Evolutionary conservation across 306 rosid genomes (phyloP).

Genomic region (Prosopis cineraria): DNA sequence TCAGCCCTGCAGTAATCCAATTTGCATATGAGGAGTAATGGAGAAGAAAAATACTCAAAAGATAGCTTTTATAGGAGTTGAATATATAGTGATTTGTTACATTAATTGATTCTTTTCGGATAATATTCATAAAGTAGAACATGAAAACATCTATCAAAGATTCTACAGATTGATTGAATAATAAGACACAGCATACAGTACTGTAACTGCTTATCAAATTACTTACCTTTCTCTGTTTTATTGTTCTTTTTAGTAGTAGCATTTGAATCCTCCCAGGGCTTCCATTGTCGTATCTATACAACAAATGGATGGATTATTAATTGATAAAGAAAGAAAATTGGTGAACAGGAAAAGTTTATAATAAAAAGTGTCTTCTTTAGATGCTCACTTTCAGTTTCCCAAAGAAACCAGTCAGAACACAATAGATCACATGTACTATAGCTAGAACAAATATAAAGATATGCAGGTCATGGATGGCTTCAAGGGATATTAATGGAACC

Average conservation of each 20-base stretch:
- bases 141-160: not conserved
- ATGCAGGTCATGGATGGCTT: constrained; percentile 81
- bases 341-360: too few relatives aligned
- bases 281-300: constrained; percentile 80
- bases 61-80: constrained; percentile 6
- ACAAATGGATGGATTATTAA: not conserved
- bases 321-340: not conserved
- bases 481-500: constrained; percentile 74
- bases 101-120: not conserved
- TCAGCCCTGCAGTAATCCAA: constrained; percentile 50
- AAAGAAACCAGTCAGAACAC: constrained; percentile 49
- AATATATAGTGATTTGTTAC: not conserved
- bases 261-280: constrained; percentile 68
- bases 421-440: constrained; percentile 74
- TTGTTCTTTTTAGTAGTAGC: constrained; percentile 43
- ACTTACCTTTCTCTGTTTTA: constrained; percentile 43
- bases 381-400: not conserved
- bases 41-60: not conserved
- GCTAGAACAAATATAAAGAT: constrained; percentile 87
- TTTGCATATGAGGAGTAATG: constrained; percentile 29
- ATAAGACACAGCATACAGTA: not conserved
- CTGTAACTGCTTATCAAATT: not conserved
- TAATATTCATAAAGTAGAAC: not conserved
- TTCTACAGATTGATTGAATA: not conserved
- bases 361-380: not conserved